A percentile compares a stretch with the other conserved stretches of the same genome.
Conservation (phyloP, 164 flowering plant genomes). For the Paratinospora sagittata region DNA sequence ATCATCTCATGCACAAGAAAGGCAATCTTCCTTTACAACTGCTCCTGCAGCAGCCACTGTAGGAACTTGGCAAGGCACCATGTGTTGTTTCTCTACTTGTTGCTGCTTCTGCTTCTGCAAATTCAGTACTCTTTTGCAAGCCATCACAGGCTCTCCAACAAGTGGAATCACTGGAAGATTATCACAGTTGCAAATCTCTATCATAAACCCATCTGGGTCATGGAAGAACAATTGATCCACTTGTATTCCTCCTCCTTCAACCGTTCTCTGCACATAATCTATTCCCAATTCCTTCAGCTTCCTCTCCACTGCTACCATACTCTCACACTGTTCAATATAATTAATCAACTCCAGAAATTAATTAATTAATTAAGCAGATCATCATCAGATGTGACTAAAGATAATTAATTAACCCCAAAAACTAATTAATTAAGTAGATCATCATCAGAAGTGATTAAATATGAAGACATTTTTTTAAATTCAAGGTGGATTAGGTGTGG, state of each 20-base stretch:
- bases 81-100: no score
- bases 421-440: no score
- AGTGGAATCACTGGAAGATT: constrained; percentile 69
- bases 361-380: not conserved
- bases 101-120: no score
- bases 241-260: constrained; percentile 33
- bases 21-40: no score
- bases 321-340: constrained; percentile 36
- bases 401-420: no score
- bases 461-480: no score
- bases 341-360: not conserved
- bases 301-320: constrained; percentile 46
- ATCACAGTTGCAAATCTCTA: constrained; percentile 74
- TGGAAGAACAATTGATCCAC: constrained; percentile 63
- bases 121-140: no score
- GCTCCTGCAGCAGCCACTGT: no score
- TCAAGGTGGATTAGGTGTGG: no score
- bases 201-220: constrained; percentile 70
- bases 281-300: constrained; percentile 36
- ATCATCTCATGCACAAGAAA: no score
- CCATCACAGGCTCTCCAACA: constrained; percentile 44
- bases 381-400: not conserved
- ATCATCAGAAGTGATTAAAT: no score
- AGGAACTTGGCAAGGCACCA: no score
- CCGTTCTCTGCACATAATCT: constrained; percentile 40